phyloP scores from a whole-genome alignment of 495 filamentous ascomycete species.

The Penicillium herquei region DNA sequence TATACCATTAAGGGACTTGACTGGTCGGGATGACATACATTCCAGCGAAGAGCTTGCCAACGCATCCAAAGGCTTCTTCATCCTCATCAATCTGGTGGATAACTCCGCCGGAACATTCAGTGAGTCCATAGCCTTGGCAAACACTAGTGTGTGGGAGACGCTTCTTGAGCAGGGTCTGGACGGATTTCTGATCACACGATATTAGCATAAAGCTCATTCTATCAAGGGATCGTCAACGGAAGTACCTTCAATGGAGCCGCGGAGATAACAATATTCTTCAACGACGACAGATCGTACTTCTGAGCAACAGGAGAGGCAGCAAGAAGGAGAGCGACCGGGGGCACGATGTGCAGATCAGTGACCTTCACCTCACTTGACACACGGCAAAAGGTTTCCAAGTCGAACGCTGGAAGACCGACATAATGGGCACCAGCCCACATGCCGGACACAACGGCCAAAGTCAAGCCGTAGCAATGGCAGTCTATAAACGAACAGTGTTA shows the following conservation, averaged over 20 bases:
- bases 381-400: constrained; percentile 8
- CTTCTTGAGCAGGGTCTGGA: constrained; percentile 8
- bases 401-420: constrained; percentile 6
- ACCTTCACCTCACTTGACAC: constrained; percentile 11
- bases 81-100: constrained; percentile 11
- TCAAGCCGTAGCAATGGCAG: constrained; percentile 10
- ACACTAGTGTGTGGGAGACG: constrained; percentile 7
- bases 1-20: no score
- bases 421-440: constrained; percentile 14
- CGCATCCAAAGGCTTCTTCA: constrained; percentile 7
- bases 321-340: constrained; percentile 8
- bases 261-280: constrained; percentile 9
- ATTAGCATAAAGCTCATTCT: neutral
- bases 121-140: constrained; percentile 8
- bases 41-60: constrained; percentile 10
- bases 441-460: constrained; percentile 4
- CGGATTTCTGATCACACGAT: constrained; percentile 1
- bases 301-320: constrained; percentile 8
- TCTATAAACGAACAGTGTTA: neutral
- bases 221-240: neutral
- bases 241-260: constrained; percentile 9
- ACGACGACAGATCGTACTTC: constrained; percentile 9
- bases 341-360: constrained; percentile 10
- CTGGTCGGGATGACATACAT: neutral
- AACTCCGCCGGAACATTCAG: constrained; percentile 8